Evolutionary conservation across 1,139 yeast genomes (phyloP).

Genomic region (Wickerhamomyces sp.): DNA sequence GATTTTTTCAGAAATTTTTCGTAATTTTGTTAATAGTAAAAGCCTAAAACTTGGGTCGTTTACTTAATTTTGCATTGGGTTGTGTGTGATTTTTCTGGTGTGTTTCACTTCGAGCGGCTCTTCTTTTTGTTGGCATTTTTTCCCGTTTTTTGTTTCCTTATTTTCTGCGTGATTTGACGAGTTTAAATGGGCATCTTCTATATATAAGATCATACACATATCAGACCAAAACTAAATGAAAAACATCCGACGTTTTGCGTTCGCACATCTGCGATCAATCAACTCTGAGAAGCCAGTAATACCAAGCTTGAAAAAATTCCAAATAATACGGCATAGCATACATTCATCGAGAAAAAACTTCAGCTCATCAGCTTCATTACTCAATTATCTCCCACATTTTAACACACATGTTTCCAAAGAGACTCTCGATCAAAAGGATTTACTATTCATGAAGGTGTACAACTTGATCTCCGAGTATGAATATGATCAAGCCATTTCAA

Average conservation of each 20-base stretch:
- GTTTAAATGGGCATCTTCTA: not conserved
- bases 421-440: not conserved
- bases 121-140: not conserved
- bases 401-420: no score
- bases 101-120: no score
- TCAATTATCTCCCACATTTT: not conserved
- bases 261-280: not conserved
- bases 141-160: not conserved
- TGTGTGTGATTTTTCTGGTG: no score
- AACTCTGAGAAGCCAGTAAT: not conserved
- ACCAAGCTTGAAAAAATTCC: not conserved
- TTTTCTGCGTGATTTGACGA: not conserved
- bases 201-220: not conserved
- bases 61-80: no score
- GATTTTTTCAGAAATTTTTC: no score
- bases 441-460: not conserved
- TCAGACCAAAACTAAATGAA: not conserved
- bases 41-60: no score
- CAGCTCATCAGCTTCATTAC: not conserved
- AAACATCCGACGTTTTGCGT: constrained; percentile 1
- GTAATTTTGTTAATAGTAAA: no score
- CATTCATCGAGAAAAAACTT: constrained; percentile 1
- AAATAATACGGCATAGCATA: constrained; percentile 2
- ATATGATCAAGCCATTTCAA: not conserved
- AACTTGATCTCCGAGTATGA: not conserved